These are phyloP conservation scores for Sophora flavescens DNA, from an alignment of 306 rosid species.

Conservation along the genomic window DNA sequence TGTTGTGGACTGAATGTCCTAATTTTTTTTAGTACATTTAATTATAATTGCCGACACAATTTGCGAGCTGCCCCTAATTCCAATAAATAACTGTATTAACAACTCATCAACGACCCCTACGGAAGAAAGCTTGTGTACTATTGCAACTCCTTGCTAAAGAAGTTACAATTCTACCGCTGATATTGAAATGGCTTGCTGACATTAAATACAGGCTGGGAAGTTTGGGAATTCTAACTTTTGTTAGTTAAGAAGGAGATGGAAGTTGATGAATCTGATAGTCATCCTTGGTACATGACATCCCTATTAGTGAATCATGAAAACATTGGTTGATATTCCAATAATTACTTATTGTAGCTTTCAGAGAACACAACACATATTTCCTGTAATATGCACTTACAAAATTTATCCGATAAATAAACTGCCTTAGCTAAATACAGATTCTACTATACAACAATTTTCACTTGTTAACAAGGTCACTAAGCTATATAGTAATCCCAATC, in stretches of 20 bases:
- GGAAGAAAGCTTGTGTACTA: neutral
- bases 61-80: too few species aligned
- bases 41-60: too few species aligned
- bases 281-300: neutral
- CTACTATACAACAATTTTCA: constrained; percentile 51
- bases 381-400: constrained; percentile 33
- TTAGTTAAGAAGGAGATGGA: neutral
- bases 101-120: too few species aligned
- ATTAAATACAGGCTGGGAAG: neutral
- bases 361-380: neutral
- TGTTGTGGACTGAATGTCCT: too few species aligned
- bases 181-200: neutral
- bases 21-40: neutral
- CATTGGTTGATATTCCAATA: constrained; percentile 5
- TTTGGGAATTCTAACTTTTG: neutral
- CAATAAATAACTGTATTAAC: too few species aligned
- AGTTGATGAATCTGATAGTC: neutral
- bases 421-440: constrained; percentile 34
- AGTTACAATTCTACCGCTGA: neutral
- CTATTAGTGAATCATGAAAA: neutral
- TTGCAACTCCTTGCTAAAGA: too few species aligned
- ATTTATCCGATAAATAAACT: constrained; percentile 16
- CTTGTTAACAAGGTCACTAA: constrained; percentile 30
- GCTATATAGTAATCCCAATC: constrained; percentile 30
- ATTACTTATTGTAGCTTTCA: constrained; percentile 1